phyloP scores from a whole-genome alignment of 2,329 filamentous ascomycete genomes.

The Tolypocladium album region DNA sequence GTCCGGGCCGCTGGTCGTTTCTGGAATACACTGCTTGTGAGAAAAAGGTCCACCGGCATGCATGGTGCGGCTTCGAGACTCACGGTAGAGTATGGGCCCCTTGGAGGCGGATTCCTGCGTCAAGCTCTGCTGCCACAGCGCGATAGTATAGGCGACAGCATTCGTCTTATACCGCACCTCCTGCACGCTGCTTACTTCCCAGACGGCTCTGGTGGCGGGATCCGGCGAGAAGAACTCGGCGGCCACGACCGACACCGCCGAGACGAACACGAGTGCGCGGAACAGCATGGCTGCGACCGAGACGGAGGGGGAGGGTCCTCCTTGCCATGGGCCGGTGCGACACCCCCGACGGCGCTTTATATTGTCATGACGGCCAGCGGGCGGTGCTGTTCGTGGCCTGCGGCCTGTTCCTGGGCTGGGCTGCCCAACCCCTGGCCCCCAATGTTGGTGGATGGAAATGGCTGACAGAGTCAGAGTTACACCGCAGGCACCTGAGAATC shows the following conservation, averaged over 20 bases:
- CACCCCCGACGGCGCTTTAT: neutral
- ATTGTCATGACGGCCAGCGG: neutral
- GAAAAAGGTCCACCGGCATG: neutral
- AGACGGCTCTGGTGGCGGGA: neutral
- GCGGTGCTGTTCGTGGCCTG: neutral
- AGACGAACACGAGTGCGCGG: neutral
- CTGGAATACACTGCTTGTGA: neutral
- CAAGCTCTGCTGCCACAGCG: conserved; percentile 12
- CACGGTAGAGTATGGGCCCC: conserved; percentile 6
- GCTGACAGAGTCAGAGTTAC: neutral
- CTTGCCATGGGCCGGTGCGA: neutral
- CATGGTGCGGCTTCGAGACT: neutral
- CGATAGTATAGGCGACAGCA: conserved; percentile 12
- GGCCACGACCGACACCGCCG: neutral
- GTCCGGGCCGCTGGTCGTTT: conserved; percentile 4
- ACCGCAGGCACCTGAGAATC: neutral
- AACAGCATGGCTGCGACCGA: neutral
- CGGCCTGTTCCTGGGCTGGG: no score
- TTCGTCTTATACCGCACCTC: conserved; percentile 12
- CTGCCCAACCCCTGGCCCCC: neutral
- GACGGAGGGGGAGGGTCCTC: neutral
- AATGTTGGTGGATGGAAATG: neutral
- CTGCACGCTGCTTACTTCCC: conserved; percentile 1
- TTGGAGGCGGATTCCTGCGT: conserved; percentile 1
- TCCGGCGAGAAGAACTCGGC: neutral